Evolutionary conservation across 148 eudicot genomes (phyloP).

Genomic region (Fagopyrum tataricum): DNA sequence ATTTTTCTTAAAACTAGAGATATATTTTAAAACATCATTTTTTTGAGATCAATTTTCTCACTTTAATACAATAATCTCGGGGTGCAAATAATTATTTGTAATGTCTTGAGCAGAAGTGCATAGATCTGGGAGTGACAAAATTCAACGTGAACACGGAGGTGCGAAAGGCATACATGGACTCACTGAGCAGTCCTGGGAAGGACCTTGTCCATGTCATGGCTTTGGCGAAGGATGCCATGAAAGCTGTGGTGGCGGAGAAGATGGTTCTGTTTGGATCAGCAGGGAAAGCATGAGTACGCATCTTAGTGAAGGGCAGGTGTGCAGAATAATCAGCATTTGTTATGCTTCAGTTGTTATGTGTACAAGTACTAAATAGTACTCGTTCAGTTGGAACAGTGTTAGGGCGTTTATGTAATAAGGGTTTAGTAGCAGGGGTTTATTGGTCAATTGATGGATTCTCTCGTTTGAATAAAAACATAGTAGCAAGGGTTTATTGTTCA

Average conservation of each 20-base stretch:
- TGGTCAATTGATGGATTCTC: no score
- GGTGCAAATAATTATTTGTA: not conserved
- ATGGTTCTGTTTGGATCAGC: slow-evolving; percentile 88
- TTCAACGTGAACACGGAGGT: slow-evolving; percentile 97
- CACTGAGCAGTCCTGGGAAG: slow-evolving; percentile 43
- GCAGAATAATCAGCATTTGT: not conserved
- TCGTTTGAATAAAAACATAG: no score
- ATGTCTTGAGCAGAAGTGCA: slow-evolving; percentile 52
- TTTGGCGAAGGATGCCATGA: slow-evolving; percentile 93
- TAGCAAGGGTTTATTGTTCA: no score
- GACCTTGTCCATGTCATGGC: slow-evolving; percentile 78
- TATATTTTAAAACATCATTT: no score
- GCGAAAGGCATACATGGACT: slow-evolving; percentile 88
- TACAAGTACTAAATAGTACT: no score
- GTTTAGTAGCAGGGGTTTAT: no score
- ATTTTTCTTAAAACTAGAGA: no score
- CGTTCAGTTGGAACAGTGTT: no score
- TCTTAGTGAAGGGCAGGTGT: not conserved
- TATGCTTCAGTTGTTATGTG: not conserved
- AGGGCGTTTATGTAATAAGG: no score
- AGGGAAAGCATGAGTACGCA: slow-evolving; percentile 45
- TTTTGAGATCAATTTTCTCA: no score
- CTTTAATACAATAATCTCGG: no score
- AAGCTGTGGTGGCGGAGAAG: slow-evolving; percentile 79
- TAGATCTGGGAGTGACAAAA: slow-evolving; percentile 82